phyloP scores from a whole-genome alignment of 345 rosid genomes.

The Heritiera littoralis region DNA sequence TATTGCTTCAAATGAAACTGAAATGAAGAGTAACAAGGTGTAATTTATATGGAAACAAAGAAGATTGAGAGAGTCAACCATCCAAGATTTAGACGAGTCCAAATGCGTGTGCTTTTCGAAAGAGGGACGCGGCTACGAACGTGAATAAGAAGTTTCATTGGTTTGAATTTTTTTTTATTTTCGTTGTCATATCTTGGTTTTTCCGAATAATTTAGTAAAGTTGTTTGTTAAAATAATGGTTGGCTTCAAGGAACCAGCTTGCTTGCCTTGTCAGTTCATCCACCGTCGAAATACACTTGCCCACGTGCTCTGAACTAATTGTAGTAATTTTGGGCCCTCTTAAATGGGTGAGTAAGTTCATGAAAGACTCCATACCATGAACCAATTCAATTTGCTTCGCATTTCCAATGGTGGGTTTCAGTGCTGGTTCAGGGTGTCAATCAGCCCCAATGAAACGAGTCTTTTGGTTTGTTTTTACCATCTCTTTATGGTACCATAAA shows the following conservation, averaged over 20 bases:
- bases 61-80: constrained; percentile 1
- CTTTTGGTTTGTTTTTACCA: too few relatives aligned
- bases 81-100: too few relatives aligned
- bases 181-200: not conserved
- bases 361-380: not conserved
- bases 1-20: not conserved
- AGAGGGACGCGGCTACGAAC: constrained; percentile 19
- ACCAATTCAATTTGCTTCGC: not conserved
- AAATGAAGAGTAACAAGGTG: not conserved
- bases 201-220: not conserved
- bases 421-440: not conserved
- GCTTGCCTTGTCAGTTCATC: not conserved
- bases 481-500: too few relatives aligned
- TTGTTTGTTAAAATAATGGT: not conserved
- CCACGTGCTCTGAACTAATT: constrained; percentile 9
- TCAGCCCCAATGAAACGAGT: too few relatives aligned
- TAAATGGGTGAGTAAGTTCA: not conserved
- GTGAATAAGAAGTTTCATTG: not conserved
- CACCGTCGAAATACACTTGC: not conserved
- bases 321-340: not conserved
- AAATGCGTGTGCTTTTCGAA: not conserved
- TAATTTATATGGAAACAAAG: not conserved
- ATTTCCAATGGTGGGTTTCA: not conserved
- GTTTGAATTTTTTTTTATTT: too few relatives aligned
- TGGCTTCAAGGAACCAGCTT: constrained; percentile 14